Conservation (phyloP, 2,329 filamentous ascomycete species). For the Lasiodiplodia theobromae region DNA sequence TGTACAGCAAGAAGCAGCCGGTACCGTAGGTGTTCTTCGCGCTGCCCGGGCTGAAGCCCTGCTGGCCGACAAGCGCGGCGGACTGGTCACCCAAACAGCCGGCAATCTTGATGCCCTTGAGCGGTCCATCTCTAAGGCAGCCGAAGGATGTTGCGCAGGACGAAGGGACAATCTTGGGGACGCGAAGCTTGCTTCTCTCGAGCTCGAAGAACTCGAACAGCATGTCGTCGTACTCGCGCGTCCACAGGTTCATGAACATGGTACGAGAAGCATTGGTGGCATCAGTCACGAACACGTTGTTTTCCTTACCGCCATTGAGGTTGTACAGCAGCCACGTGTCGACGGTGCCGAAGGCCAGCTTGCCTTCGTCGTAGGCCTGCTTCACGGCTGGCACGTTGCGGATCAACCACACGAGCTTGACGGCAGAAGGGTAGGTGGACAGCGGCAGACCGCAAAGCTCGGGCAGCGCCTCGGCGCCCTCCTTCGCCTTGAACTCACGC, state of each 20-base stretch:
- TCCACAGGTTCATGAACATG: conserved; percentile 92
- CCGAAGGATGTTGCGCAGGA: conserved; percentile 79
- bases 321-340: conserved; percentile 89
- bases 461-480: conserved; percentile 72
- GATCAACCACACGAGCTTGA: conserved; percentile 85
- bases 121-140: conserved; percentile 66
- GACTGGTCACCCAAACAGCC: conserved; percentile 89
- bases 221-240: conserved; percentile 78
- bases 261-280: conserved; percentile 87
- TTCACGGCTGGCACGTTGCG: conserved; percentile 73
- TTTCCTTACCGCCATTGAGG: conserved; percentile 75
- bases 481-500: conserved; percentile 73
- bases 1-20: conserved; percentile 88
- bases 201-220: conserved; percentile 82
- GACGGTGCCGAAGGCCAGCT: conserved; percentile 83
- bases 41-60: conserved; percentile 79
- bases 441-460: conserved; percentile 81
- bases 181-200: conserved; percentile 71
- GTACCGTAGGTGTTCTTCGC: conserved; percentile 95
- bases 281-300: conserved; percentile 80
- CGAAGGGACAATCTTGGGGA: conserved; percentile 86
- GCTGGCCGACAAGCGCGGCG: conserved; percentile 83
- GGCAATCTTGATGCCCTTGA: conserved; percentile 77
- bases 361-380: conserved; percentile 76
- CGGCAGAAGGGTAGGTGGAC: conserved; percentile 86